phyloP scores from a whole-genome alignment of 352 stramenopile genomes.

The Globisporangium yorkense region DNA sequence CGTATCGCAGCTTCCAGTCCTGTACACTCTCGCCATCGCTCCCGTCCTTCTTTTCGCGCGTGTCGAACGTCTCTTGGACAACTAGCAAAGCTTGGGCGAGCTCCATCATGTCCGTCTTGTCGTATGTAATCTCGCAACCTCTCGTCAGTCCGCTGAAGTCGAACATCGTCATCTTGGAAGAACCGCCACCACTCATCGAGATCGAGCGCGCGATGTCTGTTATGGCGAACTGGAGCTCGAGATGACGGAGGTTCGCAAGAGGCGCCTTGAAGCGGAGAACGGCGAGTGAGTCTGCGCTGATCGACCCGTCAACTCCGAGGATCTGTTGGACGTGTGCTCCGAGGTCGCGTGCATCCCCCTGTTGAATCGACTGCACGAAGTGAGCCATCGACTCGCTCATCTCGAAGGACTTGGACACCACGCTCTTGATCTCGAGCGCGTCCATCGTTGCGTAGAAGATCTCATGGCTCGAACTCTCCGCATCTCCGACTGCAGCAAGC shows the following conservation, averaged over 20 bases:
- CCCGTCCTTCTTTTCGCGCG: conserved; percentile 14
- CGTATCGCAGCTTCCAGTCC: conserved; percentile 39
- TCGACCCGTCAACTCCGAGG: conserved; percentile 27
- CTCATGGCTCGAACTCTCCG: neutral
- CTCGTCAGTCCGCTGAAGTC: conserved; percentile 25
- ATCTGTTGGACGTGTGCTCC: conserved; percentile 19
- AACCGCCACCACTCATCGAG: neutral
- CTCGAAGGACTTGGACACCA: conserved; percentile 28
- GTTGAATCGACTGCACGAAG: conserved; percentile 23
- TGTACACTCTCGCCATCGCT: neutral
- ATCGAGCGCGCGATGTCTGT: conserved; percentile 25
- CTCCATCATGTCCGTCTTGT: conserved; percentile 1
- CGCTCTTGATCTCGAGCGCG: conserved; percentile 35
- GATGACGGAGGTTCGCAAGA: conserved; percentile 5
- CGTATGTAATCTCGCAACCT: conserved; percentile 12
- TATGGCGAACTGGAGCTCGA: conserved; percentile 35
- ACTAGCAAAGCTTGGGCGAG: conserved; percentile 14
- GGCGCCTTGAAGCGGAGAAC: conserved; percentile 1
- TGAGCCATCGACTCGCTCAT: conserved; percentile 28
- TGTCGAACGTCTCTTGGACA: conserved; percentile 35
- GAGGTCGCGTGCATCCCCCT: conserved; percentile 5
- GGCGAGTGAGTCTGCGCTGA: conserved; percentile 9
- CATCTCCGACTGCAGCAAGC: neutral
- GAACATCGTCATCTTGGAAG: conserved; percentile 20
- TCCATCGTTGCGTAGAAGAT: conserved; percentile 8